Evolutionary conservation across 768 basidiomycete genomes (phyloP).

Genomic region (Suillus discolor): DNA sequence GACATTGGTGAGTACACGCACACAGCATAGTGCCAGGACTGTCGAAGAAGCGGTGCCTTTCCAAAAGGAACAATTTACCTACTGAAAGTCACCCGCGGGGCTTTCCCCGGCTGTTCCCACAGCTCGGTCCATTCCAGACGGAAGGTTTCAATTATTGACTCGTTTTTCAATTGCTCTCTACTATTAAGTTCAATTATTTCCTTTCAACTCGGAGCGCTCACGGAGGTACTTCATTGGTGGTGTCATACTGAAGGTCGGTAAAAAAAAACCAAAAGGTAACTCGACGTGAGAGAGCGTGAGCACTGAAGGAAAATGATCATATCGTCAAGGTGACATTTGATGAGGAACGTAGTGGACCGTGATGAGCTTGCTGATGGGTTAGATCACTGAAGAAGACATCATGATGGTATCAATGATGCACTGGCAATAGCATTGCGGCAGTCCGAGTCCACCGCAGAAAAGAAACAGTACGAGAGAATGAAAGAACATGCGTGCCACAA

Average conservation of each 20-base stretch:
- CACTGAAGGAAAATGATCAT: not conserved
- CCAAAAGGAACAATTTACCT: not conserved
- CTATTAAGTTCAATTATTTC: not conserved
- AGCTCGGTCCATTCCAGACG: not conserved
- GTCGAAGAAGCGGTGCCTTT: not conserved
- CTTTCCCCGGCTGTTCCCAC: not conserved
- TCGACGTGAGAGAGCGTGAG: not conserved
- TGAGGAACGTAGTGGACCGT: not conserved
- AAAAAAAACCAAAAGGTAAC: not conserved
- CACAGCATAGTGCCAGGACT: not conserved
- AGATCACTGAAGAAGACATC: not conserved
- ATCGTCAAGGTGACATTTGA: not conserved
- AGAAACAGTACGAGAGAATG: not conserved
- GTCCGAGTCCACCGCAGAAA: not conserved
- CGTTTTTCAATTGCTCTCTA: too few relatives aligned
- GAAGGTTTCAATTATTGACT: not conserved
- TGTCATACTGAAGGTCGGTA: not conserved
- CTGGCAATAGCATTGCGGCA: not conserved
- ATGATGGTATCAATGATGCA: not conserved
- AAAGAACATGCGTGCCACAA: not conserved
- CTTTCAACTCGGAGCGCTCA: not conserved
- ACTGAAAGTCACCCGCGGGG: not conserved
- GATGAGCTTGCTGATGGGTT: not conserved
- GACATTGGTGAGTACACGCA: not conserved
- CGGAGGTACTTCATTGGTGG: not conserved